Evolutionary conservation across 148 eudicot genomes (phyloP), one percentile per base, ranked within the genome.

Genomic region (Amaranthus cruentus): DNA sequence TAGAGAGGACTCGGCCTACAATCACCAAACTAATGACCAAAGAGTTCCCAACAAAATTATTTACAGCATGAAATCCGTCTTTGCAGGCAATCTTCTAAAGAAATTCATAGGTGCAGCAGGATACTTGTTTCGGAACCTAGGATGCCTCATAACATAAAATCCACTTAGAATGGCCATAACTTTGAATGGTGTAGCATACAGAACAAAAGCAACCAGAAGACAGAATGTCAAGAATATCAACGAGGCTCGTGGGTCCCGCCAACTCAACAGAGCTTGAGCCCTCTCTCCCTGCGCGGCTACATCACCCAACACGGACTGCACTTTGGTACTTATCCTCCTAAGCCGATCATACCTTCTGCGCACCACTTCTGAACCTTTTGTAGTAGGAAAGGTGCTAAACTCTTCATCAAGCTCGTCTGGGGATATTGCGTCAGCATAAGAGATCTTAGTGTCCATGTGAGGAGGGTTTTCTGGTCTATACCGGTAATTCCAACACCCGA

Each of bases 241-340:
- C 0, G 97, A 89, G 44, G 97, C 94, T 50, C 94, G 82, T 0
- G 97, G 91, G 52, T 91, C 97, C 14, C 97, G 84, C 97, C 97
- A 91, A 62, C 90, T 89, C 61, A 91, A 86, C 65, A 91, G 75
- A 4, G 88, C 88, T 76, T 89, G 97, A 14, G 83, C 49, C 57
- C 97, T 80, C 83, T 91, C 97, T 7, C 92, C 97, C 72, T 91
- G 97, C 0, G 90, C 83, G 0, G 97, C 97, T 10, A 89, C 72
- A 47, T 91, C 97, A 6, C 97, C 97, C 74, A 88, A 81, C 49
- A 91, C 89, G 0, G 89, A 65, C 66, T 91, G 97, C 46, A 91
- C 84, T 74, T 82, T 82, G 0, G 90, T 90, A 7, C 90, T 92
- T 5, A 91, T 79, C 66, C 86, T 88, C 53, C 95, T 81, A 44